phyloP scores from a whole-genome alignment of 805 yeast species.

The Myxozyma udenii region DNA sequence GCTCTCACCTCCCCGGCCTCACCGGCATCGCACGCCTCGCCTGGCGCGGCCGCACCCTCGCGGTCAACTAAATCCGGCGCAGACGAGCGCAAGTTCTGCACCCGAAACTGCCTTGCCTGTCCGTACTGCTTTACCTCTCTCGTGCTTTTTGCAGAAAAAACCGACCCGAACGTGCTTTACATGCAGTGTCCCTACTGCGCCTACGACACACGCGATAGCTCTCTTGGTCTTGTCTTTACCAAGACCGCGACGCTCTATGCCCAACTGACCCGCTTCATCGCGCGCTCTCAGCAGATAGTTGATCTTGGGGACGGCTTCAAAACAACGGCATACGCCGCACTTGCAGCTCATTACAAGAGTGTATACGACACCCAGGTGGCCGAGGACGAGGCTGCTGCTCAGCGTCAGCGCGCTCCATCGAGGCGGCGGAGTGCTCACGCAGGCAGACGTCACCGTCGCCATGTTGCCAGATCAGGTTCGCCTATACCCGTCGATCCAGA shows the following conservation, averaged over 20 bases:
- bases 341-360: slow-evolving; percentile 2
- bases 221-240: slow-evolving; percentile 5
- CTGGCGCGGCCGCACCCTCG: neutral
- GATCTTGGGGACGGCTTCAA: neutral
- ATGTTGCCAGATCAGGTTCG: neutral
- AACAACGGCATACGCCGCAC: slow-evolving; percentile 1
- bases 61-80: slow-evolving; percentile 1
- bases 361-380: slow-evolving; percentile 7
- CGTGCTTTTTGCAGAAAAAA: slow-evolving; percentile 12
- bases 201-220: slow-evolving; percentile 19
- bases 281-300: neutral
- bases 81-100: slow-evolving; percentile 29
- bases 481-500: slow-evolving; percentile 10
- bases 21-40: too few relatives aligned
- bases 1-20: neutral
- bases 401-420: too few relatives aligned
- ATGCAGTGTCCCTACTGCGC: slow-evolving; percentile 23
- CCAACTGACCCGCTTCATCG: slow-evolving; percentile 7
- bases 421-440: neutral
- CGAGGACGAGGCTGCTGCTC: slow-evolving; percentile 3
- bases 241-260: slow-evolving; percentile 13
- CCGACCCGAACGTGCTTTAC: slow-evolving; percentile 1
- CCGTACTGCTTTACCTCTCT: slow-evolving; percentile 35
- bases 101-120: slow-evolving; percentile 40
- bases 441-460: neutral